These are phyloP conservation scores for Capsella rubella DNA, from an alignment of 441 rosid genomes.

Conservation along the genomic window DNA sequence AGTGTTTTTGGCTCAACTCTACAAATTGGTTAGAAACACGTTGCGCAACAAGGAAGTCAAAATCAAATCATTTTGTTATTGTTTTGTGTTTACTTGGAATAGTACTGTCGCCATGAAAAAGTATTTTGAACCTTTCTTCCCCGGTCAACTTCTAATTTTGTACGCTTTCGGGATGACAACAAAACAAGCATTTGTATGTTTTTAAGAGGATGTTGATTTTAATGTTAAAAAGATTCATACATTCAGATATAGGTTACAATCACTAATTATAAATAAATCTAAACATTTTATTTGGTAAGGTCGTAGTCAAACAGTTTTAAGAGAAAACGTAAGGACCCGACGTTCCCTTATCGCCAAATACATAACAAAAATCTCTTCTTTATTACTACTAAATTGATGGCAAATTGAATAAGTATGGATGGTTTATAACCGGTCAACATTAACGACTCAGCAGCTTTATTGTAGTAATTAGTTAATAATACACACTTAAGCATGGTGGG, in stretches of 20 bases:
- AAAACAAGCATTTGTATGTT: background rate
- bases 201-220: no score
- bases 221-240: no score
- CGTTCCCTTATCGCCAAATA: background rate
- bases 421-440: slow-evolving; percentile 28
- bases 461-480: slow-evolving; percentile 14
- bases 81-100: slow-evolving; percentile 28
- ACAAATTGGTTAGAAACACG: background rate
- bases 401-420: slow-evolving; percentile 5
- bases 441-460: slow-evolving; percentile 32
- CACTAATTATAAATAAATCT: background rate
- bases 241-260: background rate
- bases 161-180: background rate
- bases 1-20: background rate
- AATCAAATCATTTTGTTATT: slow-evolving; percentile 9
- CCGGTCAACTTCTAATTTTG: slow-evolving; percentile 14
- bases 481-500: slow-evolving; percentile 12
- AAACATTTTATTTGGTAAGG: slow-evolving; percentile 9
- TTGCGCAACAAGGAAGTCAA: slow-evolving; percentile 19
- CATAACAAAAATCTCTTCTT: slow-evolving; percentile 10
- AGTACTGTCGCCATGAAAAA: slow-evolving; percentile 11
- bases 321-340: slow-evolving; percentile 22
- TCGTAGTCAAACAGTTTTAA: slow-evolving; percentile 30
- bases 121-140: background rate
- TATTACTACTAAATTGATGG: background rate